Base-by-base conservation (phyloP, 805 yeast genomes). In the Torulaspora quercuum region DNA sequence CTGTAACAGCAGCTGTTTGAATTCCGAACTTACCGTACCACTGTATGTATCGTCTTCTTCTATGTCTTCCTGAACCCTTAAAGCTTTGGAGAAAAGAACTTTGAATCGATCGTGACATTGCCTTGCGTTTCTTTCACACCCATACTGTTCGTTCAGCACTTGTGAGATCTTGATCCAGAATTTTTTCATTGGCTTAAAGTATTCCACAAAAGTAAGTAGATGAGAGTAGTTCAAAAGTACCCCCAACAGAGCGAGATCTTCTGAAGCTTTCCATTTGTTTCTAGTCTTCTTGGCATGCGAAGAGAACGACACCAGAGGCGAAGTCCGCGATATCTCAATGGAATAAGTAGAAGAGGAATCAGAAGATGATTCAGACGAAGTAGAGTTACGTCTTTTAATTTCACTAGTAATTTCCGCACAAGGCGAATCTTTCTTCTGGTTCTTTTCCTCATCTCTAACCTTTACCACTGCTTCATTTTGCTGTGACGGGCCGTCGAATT, bases 21-120 rank as follows among this genome's bases (percentile, higher is more conserved):
- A 29, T 26, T 45, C 44, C 14, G 39, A 29, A 12, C 29, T 32
- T 6, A 39, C 37, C 17, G 44, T 29, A 7, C 39, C 33, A 11
- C 39, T 12, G 33, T 30, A 33, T 12, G 41, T 26, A 13, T 26
- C 33, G 18, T 31, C 29, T 13, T 16, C 33, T 13, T 33, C 33
- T n/a, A 44, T 21, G 14, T 27, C 29, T 16, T 16, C 33, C 29
- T 33, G 27, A 16, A 44, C 22, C 20, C 43, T 49, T 11, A 26
- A 32, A 5, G 51, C 52, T 39, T 49, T 53, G 6, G 45, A 31
- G 39, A 48, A 50, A 8, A 55, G 33, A 5, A 55, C 50, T 35
- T 53, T 55, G 37, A 53, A 55, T 22, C 60, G 38, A 41, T 55
- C 60, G 29, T 55, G 56, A 30, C 59, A 53, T 33, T 55, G 60